These are phyloP conservation scores for Yarrowia galli DNA, from an alignment of 1,139 yeast species.

Conservation along the genomic window DNA sequence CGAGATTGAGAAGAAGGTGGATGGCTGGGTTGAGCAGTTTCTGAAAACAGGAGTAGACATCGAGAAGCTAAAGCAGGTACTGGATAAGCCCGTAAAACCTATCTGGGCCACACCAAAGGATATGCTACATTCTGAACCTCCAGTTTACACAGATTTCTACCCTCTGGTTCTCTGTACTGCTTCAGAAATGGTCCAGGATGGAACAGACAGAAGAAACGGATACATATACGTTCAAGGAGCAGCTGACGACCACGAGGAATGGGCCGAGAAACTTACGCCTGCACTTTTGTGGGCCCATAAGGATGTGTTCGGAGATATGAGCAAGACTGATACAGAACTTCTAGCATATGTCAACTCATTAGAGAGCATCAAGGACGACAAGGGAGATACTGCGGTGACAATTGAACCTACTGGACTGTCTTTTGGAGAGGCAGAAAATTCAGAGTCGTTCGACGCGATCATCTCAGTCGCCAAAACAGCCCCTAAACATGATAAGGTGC, in stretches of 20 bases:
- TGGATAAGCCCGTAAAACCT: slow-evolving; percentile 66
- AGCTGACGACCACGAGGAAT: slow-evolving; percentile 90
- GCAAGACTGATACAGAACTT: slow-evolving; percentile 54
- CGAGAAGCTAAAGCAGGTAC: slow-evolving; percentile 45
- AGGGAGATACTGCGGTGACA: not conserved
- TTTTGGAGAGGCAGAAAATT: slow-evolving; percentile 5
- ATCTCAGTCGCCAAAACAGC: slow-evolving; percentile 4
- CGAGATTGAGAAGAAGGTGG: slow-evolving; percentile 60
- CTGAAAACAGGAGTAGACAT: slow-evolving; percentile 53
- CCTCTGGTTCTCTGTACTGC: slow-evolving; percentile 69
- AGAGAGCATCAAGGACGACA: not conserved
- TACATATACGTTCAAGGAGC: slow-evolving; percentile 84
- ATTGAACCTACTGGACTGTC: slow-evolving; percentile 15
- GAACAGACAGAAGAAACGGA: slow-evolving; percentile 56
- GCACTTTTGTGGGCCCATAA: slow-evolving; percentile 63
- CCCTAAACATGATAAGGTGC: not conserved
- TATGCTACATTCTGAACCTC: slow-evolving; percentile 48
- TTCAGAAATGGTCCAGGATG: slow-evolving; percentile 65
- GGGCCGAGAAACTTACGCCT: slow-evolving; percentile 71
- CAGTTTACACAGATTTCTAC: slow-evolving; percentile 49
- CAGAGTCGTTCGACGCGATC: not conserved
- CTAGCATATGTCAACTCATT: slow-evolving; percentile 44
- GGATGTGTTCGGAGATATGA: slow-evolving; percentile 51
- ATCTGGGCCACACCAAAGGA: slow-evolving; percentile 73
- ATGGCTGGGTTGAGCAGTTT: slow-evolving; percentile 59